Conservation (phyloP, 352 stramenopile genomes). For the Blastocystis sp. region DNA sequence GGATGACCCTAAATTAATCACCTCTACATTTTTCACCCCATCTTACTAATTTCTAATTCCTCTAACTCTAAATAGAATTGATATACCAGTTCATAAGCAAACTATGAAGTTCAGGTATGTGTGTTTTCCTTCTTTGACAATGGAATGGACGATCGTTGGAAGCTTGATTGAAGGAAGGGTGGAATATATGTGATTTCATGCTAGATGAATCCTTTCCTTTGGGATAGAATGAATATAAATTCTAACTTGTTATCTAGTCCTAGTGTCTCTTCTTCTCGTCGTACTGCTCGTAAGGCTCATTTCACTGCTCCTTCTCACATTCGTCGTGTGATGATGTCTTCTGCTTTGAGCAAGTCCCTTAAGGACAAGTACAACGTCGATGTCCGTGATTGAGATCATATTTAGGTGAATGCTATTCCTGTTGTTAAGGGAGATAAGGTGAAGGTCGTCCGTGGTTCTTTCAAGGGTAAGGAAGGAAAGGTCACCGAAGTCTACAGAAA, state of each 20-base stretch:
- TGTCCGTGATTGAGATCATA: slow-evolving; percentile 70
- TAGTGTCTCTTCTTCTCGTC: slow-evolving; percentile 82
- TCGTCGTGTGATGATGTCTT: slow-evolving; percentile 93
- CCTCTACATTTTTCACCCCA: not conserved
- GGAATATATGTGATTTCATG: not conserved
- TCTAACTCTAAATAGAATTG: not conserved
- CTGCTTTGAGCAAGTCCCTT: slow-evolving; percentile 95
- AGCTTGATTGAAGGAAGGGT: not conserved
- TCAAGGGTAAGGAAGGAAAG: slow-evolving; percentile 95
- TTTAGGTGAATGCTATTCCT: slow-evolving; percentile 91
- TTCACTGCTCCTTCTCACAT: slow-evolving; percentile 93
- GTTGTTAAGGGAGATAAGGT: slow-evolving; percentile 99
- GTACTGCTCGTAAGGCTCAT: slow-evolving; percentile 98
- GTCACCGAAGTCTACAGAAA: slow-evolving; percentile 95
- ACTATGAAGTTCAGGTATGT: slow-evolving; percentile 65
- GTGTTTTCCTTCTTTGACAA: not conserved
- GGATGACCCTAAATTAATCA: not conserved
- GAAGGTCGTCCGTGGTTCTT: slow-evolving; percentile 90
- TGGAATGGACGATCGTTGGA: not conserved
- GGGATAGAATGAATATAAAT: not conserved
- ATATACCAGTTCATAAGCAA: slow-evolving; percentile 59
- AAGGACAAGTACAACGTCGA: slow-evolving; percentile 98
- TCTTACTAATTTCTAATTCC: not conserved
- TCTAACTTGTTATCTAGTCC: slow-evolving; percentile 56
- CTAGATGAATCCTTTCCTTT: not conserved